A percentile compares a stretch with the other conserved stretches of the same genome.
Evolutionary conservation across 1,284 basidiomycete genomes (phyloP).

Genomic region (Erythrobasidium hasegawianum): DNA sequence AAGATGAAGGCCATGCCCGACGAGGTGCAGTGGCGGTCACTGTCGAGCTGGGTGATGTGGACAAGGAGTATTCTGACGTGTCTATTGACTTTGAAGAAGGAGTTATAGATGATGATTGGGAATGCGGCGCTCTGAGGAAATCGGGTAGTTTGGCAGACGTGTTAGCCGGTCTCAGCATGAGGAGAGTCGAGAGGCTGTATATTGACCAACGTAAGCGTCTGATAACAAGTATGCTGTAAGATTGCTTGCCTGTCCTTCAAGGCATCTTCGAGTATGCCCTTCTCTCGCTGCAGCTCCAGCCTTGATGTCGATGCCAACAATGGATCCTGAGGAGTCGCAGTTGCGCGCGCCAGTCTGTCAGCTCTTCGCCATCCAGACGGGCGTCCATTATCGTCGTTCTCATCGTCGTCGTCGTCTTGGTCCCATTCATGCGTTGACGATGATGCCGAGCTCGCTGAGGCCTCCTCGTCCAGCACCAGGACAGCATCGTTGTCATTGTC

Average conservation of each 20-base stretch:
- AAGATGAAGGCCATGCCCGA: too few species aligned
- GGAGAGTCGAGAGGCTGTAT: slow-evolving; percentile 11
- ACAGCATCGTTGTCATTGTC: too few species aligned
- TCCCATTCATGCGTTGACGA: too few species aligned
- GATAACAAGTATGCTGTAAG: too few species aligned
- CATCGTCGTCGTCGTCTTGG: slow-evolving; percentile 6
- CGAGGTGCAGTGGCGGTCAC: background rate
- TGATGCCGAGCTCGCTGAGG: too few species aligned
- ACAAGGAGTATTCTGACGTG: background rate
- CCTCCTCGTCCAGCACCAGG: too few species aligned
- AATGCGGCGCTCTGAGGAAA: background rate
- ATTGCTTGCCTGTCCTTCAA: slow-evolving; percentile 3
- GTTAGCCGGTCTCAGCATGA: slow-evolving; percentile 7
- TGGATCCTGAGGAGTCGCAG: too few species aligned
- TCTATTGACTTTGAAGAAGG: too few species aligned
- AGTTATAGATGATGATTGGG: background rate
- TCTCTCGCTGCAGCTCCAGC: slow-evolving; percentile 12
- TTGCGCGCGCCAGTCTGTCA: background rate
- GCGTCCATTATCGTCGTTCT: background rate
- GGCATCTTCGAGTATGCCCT: slow-evolving; percentile 7
- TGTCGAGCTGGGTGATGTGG: slow-evolving; percentile 8
- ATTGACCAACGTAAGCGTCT: background rate
- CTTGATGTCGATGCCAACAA: too few species aligned
- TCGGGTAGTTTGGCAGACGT: background rate
- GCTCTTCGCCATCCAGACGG: background rate